Conservation (phyloP, 2,329 filamentous ascomycete genomes). For the Fonsecaea multimorphosa region DNA sequence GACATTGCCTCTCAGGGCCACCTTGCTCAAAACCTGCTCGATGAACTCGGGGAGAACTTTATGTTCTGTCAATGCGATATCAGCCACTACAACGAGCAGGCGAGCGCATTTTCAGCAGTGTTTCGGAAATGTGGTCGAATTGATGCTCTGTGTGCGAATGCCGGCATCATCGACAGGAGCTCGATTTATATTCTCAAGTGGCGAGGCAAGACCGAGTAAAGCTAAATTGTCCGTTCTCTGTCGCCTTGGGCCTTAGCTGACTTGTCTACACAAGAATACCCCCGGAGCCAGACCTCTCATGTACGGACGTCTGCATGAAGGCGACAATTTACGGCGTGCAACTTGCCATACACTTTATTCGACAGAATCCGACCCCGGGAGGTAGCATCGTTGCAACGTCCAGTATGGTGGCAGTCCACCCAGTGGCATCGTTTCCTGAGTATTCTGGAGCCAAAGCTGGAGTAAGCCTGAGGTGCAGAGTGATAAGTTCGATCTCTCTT, state of each 20-base stretch:
- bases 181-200: conserved; percentile 10
- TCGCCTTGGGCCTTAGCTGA: not conserved
- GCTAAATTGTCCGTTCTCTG: not conserved
- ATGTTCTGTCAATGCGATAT: conserved; percentile 57
- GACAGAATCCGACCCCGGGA: conserved; percentile 53
- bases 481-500: not conserved
- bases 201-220: conserved; percentile 7
- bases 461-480: conserved; percentile 23
- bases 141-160: conserved; percentile 59
- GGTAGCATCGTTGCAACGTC: conserved; percentile 55
- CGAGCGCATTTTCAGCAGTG: conserved; percentile 51
- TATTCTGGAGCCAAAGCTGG: conserved; percentile 60
- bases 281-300: conserved; percentile 52
- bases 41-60: conserved; percentile 47
- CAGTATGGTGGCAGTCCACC: conserved; percentile 53
- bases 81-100: conserved; percentile 54
- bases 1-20: conserved; percentile 43
- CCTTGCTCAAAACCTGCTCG: conserved; percentile 37
- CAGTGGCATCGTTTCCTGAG: conserved; percentile 54
- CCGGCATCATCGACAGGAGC: conserved; percentile 35
- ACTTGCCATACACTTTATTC: conserved; percentile 61
- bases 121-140: conserved; percentile 55
- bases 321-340: conserved; percentile 58
- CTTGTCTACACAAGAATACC: conserved; percentile 43
- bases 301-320: conserved; percentile 59